Evolutionary conservation across 2,329 filamentous ascomycete genomes (phyloP), one percentile per base, ranked within the genome.

Genomic region (Hyphodiscus sp.): DNA sequence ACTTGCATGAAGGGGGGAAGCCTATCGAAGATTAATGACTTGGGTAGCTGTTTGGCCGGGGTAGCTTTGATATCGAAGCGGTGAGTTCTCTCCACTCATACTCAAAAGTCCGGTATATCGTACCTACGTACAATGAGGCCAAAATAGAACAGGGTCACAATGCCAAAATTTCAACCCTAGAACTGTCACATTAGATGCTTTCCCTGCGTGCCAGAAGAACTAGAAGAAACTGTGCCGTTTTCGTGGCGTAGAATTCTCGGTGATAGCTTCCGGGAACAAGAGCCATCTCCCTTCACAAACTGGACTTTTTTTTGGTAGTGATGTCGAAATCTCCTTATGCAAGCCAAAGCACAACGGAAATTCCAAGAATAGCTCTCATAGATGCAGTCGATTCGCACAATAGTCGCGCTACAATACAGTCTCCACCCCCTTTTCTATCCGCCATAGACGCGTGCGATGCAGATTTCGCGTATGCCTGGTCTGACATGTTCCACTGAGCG

Each of bases 1-100:
- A 13, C 50, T 29, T 50, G 54, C 50, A 56, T 56, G 33, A 55
- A 4, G 23, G 23, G 4, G 23, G 23, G 8, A 26, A 13, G 29
- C 29, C 33, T 16, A 38, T 38, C 11, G 11, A 10, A 38, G 2
- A n/a, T 15, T 38, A 13, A 38, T 38, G 33, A 5, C 11, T n/a
- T 38, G 33, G 33, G 33, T 38, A 38, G 33, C 33, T 38, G 33
- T 38, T 38, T n/a, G 2, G 16, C 11, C 4, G 11, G 13, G 33
- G 33, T 13, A 13, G 33, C 33, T 38, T 38, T 38, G 33, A 13
- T 2, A 38, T 38, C 16, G 11, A 38, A 5, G 33, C 33, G 11
- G 33, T 38, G 33, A 38, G 33, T 13, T 13, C 33, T 38, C 33
- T 38, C 33, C 11, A 38, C 11, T 38, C 33, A n/a, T 4, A 6